phyloP scores from a whole-genome alignment of 1,139 yeast species.

The Saccharomyces hybrid region DNA sequence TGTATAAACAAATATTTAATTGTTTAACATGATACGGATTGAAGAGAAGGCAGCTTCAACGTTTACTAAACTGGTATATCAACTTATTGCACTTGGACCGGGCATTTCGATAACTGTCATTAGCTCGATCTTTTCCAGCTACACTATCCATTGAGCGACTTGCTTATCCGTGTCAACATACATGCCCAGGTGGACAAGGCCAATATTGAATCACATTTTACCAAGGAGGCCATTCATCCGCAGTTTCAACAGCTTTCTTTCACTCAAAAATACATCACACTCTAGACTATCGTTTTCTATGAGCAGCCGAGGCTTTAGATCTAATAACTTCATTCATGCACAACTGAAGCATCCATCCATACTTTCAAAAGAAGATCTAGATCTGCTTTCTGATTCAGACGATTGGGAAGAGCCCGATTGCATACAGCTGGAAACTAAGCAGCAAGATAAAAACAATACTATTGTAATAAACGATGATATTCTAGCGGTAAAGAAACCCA shows the following conservation, averaged over 20 bases:
- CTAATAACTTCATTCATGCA: neutral
- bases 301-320: neutral
- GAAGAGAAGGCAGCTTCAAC: neutral
- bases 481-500: conserved; percentile 5
- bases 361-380: neutral
- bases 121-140: neutral
- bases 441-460: neutral
- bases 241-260: neutral
- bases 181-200: neutral
- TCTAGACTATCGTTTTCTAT: neutral
- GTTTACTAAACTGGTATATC: neutral
- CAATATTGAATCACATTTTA: neutral
- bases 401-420: conserved; percentile 19
- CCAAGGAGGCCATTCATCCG: neutral
- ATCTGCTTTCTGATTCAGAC: conserved; percentile 24
- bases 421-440: neutral
- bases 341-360: neutral
- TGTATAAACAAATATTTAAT: neutral
- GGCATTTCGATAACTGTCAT: neutral
- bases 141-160: neutral
- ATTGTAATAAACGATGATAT: conserved; percentile 8
- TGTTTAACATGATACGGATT: neutral
- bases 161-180: neutral
- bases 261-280: neutral
- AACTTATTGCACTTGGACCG: neutral